phyloP scores from a whole-genome alignment of 1,139 yeast species.

The Magnusiomyces suaveolens region DNA sequence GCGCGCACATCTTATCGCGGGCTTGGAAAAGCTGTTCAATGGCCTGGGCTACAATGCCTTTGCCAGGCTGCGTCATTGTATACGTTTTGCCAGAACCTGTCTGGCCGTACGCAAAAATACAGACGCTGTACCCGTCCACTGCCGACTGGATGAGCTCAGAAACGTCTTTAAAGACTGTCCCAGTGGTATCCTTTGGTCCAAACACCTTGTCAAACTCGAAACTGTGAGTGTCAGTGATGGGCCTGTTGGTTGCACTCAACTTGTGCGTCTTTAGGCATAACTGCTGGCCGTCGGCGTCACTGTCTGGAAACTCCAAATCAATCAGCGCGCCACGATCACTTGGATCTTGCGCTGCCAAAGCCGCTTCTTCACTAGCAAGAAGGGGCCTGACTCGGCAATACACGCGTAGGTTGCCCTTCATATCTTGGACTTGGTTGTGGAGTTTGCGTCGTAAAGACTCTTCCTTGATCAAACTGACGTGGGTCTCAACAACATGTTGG shows the following conservation, averaged over 20 bases:
- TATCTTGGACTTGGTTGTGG: conserved; percentile 70
- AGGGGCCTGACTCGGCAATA: conserved; percentile 78
- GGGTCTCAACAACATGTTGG: conserved; percentile 21
- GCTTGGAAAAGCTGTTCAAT: conserved; percentile 61
- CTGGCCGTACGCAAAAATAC: conserved; percentile 31
- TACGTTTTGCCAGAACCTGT: conserved; percentile 31
- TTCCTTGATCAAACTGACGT: conserved; percentile 36
- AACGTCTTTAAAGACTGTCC: conserved; percentile 67
- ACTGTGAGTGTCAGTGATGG: conserved; percentile 29
- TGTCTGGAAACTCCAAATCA: conserved; percentile 41
- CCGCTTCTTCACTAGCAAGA: conserved; percentile 16
- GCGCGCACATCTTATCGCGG: conserved; percentile 39
- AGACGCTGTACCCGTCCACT: conserved; percentile 53
- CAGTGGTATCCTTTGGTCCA: conserved; percentile 43
- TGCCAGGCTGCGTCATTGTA: conserved; percentile 40
- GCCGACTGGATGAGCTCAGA: conserved; percentile 84
- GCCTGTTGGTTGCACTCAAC: conserved; percentile 20
- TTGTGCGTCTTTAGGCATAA: conserved; percentile 14
- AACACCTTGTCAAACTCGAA: conserved; percentile 80
- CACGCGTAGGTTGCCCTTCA: conserved; percentile 87
- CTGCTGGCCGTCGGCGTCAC: conserved; percentile 45
- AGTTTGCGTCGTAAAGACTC: conserved; percentile 52
- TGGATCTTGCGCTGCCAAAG: conserved; percentile 18
- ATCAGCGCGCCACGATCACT: conserved; percentile 15
- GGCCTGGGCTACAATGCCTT: conserved; percentile 81